Percentiles rank a stretch among this genome's conserved stretches.
These are phyloP conservation scores for Aureococcus anophagefferens DNA, from an alignment of 108 stramenopile genomes.

Conservation along the genomic window DNA sequence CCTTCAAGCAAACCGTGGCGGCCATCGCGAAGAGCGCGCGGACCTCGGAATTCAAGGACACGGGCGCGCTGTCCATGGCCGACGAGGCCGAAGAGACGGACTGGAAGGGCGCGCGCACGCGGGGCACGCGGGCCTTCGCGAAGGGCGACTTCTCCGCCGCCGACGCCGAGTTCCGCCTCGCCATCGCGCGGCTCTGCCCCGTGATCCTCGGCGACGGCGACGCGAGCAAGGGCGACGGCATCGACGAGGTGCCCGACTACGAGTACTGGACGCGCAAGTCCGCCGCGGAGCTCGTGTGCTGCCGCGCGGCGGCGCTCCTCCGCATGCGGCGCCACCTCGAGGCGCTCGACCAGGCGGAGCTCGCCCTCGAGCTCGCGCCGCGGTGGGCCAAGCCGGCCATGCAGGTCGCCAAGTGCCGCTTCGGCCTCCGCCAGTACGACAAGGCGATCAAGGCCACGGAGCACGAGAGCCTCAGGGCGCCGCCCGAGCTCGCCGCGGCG, in stretches of 20 bases:
- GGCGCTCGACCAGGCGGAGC: not conserved
- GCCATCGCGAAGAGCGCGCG: too few relatives aligned
- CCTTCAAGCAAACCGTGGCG: too few relatives aligned
- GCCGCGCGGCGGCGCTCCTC: conserved; percentile 1
- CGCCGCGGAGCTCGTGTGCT: not conserved
- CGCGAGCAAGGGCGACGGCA: not conserved
- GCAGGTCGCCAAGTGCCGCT: not conserved
- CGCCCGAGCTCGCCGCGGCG: not conserved
- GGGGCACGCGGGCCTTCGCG: not conserved
- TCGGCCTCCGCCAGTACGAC: not conserved
- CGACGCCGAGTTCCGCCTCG: not conserved
- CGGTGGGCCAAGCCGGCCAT: not conserved
- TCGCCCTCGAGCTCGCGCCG: not conserved
- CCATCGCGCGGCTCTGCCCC: not conserved
- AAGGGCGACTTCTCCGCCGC: not conserved
- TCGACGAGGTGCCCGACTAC: not conserved
- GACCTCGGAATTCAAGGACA: too few relatives aligned
- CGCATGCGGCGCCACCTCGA: not conserved
- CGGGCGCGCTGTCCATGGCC: too few relatives aligned
- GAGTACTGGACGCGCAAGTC: not conserved
- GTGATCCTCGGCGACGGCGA: not conserved
- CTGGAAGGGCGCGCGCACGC: not conserved
- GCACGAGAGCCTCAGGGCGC: not conserved
- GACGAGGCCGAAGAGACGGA: too few relatives aligned
- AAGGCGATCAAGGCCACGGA: not conserved